phyloP scores from a whole-genome alignment of 768 basidiomycete species.

The Naematelia aurantialba region DNA sequence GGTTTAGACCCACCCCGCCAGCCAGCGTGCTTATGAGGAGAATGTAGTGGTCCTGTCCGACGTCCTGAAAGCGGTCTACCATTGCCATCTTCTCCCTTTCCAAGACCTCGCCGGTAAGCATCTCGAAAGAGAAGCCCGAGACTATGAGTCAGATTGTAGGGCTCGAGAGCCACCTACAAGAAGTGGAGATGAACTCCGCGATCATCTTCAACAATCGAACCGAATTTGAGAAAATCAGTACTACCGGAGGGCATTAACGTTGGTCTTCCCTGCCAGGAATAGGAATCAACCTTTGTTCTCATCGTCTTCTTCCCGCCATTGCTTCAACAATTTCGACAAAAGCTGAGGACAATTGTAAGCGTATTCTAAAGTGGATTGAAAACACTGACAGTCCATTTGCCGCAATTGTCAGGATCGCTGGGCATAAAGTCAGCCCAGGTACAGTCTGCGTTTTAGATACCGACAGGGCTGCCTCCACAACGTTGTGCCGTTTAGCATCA shows the following conservation, averaged over 20 bases:
- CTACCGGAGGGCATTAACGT: constrained; percentile 41
- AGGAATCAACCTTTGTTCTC: constrained; percentile 63
- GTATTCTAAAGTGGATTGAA: neutral
- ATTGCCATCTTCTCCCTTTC: constrained; percentile 71
- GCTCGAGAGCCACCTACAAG: constrained; percentile 14
- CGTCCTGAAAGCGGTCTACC: constrained; percentile 74
- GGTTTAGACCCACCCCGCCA: constrained; percentile 84
- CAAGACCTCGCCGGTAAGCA: constrained; percentile 73
- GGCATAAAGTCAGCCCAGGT: neutral
- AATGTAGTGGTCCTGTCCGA: constrained; percentile 65
- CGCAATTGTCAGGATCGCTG: constrained; percentile 42
- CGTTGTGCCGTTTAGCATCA: constrained; percentile 23
- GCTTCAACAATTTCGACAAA: constrained; percentile 64
- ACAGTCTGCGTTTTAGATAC: constrained; percentile 1
- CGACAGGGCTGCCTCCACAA: constrained; percentile 31
- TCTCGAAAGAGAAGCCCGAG: constrained; percentile 55
- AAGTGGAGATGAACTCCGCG: constrained; percentile 61
- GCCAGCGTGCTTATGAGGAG: constrained; percentile 88
- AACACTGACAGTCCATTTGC: constrained; percentile 46
- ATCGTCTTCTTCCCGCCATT: constrained; percentile 57
- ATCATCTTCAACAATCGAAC: constrained; percentile 85
- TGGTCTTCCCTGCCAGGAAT: neutral
- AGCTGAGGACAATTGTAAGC: constrained; percentile 54
- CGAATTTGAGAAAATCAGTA: constrained; percentile 88
- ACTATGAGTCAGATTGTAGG: constrained; percentile 18